A percentile compares a stretch with the other conserved stretches of the same genome.
These are phyloP conservation scores for Austroboletus festivus DNA, from an alignment of 768 basidiomycete species.

Conservation along the genomic window DNA sequence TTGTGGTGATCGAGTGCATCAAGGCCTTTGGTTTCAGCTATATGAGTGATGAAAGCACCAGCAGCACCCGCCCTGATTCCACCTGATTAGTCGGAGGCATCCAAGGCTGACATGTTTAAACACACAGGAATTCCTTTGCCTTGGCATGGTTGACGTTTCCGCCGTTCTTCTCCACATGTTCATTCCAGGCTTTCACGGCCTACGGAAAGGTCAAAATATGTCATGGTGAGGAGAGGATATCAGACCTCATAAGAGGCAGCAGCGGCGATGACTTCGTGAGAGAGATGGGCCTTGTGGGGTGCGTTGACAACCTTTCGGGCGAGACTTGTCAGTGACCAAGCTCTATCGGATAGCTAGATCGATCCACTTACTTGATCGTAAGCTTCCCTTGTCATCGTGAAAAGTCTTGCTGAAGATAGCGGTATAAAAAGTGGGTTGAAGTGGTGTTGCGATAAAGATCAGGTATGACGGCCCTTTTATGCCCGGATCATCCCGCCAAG, in stretches of 20 bases:
- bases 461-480: constrained; percentile 13
- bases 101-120: constrained; percentile 30
- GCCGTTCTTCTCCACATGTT: constrained; percentile 50
- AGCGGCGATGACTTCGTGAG: constrained; percentile 65
- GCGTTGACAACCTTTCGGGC: constrained; percentile 41
- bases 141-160: constrained; percentile 45
- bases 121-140: constrained; percentile 48
- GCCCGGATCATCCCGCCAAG: neutral
- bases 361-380: constrained; percentile 18
- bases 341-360: neutral
- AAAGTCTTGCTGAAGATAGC: neutral
- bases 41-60: constrained; percentile 51
- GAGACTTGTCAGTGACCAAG: neutral
- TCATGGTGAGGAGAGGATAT: neutral
- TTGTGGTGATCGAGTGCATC: constrained; percentile 44
- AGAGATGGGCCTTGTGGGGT: constrained; percentile 54
- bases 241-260: constrained; percentile 63
- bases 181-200: constrained; percentile 64
- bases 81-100: neutral
- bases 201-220: constrained; percentile 19
- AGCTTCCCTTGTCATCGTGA: constrained; percentile 17
- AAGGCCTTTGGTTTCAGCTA: constrained; percentile 59
- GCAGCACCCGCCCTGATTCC: constrained; percentile 48
- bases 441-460: constrained; percentile 10
- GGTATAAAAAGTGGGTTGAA: neutral